phyloP scores from a whole-genome alignment of 176 grass and related monocot species.

The Musa schizocarpa region DNA sequence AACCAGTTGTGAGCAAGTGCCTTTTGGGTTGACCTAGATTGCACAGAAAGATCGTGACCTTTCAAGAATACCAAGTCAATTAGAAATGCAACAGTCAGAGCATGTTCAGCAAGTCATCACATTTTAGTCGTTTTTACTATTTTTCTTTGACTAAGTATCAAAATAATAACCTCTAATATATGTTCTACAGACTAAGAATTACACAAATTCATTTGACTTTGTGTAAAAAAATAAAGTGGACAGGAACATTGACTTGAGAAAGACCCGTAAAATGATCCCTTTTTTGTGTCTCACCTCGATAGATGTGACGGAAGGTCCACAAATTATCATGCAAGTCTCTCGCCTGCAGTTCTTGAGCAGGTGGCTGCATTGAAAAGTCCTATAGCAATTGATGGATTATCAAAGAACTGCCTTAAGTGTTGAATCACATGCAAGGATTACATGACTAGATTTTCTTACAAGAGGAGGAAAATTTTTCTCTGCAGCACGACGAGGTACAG shows the following conservation, averaged over 20 bases:
- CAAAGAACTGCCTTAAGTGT: background rate
- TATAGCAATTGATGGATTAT: background rate
- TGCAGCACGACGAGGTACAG: constrained; percentile 59
- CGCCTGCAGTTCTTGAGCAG: constrained; percentile 64
- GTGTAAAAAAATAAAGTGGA: background rate
- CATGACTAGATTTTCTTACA: constrained; percentile 30
- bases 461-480: constrained; percentile 65
- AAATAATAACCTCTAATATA: background rate
- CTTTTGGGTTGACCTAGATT: constrained; percentile 73
- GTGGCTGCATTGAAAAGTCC: constrained; percentile 68
- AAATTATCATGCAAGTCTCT: constrained; percentile 51
- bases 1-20: constrained; percentile 76
- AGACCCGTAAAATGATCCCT: background rate
- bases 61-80: constrained; percentile 1
- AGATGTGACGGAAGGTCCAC: constrained; percentile 84
- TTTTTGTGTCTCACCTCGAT: constrained; percentile 28
- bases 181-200: background rate
- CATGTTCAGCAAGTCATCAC: background rate
- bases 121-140: background rate
- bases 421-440: background rate
- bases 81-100: background rate
- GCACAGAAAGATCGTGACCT: constrained; percentile 16
- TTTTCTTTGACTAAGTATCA: background rate
- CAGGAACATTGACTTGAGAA: background rate
- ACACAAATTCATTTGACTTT: background rate